Evolutionary conservation across 2,329 filamentous ascomycete species (phyloP), one percentile per base, ranked within the genome.

Genomic region (Sporothrix humicola): DNA sequence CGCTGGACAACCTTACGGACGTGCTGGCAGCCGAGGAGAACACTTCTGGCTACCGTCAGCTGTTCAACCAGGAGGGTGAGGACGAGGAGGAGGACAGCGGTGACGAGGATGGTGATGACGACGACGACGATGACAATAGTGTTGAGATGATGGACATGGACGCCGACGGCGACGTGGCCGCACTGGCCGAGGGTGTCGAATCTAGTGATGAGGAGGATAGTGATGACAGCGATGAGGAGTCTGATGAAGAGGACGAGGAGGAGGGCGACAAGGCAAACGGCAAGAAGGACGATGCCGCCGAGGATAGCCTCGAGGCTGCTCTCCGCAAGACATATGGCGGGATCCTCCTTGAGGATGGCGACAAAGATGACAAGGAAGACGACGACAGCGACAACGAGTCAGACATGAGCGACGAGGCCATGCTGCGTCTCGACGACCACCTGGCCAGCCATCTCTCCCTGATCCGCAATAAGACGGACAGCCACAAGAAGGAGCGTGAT

Each of bases 371-470:
- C 1, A 87, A 87, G 86, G 61, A 86, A 1, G 87, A 87, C 1
- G 87, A 87, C 2, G 85, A 85, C 0, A 87, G 85, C 0, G 89
- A 89, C 44, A 87, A 87, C 10, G 92, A 92, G 74, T 90, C 88
- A 2, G 93, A 97, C 82, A 97, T 99, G 94, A 92, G 94, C 75
- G 95, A 98, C 82, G 94, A 95, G 20, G 92, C 97, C 80, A 98
- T 98, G 96, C 91, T 97, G 83, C 91, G 91, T 3, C 85, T 98
- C 17, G 95, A 98, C 78, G 88, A 88, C 12, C 92, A 95, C 79
- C 89, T 99, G 3, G 89, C 91, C 69, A 93, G 93, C 76, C 93
- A 98, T 75, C 97, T 98, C 86, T 90, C 91, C 77, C 91, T 95
- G 77, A 70, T 77, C 74, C 90, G 91, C 68, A 89, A 88, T 76